Evolutionary conservation across 2,329 filamentous ascomycete species (phyloP), one percentile per base, ranked within the genome.

Genomic region (Emergomyces africanus): DNA sequence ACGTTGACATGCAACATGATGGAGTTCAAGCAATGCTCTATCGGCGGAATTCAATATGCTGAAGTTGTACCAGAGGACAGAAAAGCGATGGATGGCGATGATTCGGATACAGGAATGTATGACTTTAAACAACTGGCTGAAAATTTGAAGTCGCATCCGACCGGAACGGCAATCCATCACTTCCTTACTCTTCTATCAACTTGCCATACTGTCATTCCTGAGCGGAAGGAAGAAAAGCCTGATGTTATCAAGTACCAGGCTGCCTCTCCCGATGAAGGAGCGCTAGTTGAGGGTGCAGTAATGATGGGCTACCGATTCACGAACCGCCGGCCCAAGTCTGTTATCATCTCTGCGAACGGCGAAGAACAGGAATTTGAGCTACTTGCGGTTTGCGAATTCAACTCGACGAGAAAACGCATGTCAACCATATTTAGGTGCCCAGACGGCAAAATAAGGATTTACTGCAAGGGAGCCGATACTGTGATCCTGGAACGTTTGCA

Each of bases 1-100:
- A 97, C 92, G 3, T 78, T 97, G 68, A 97, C 92, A n/a, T 95
- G 91, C 75, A 97, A 97, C 70, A 86, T 90, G 81, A 97, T 99
- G 94, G 92, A 97, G 72, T 99, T 97, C 73, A 90, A 90, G 70
- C 90, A 97, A 73, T 95, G 89, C 68, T 88, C 88, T 0, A 97
- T 99, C 69, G 89, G 84, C 30, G 94, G 94, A 30, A 86, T 97
- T 57, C 92, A 96, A 74, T 99, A 99, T 69, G 88, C 89, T 14
- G 90, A 94, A 58, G 89, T 92, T 49, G 85, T 97, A 1, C 87
- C 94, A 0, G 94, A 99, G 72, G 94, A 99, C 70, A 84, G 90
- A 60, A 83, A 89, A 66, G 87, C 90, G 0, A 87, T 85, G 1
- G 78, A 85, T n/a, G 82, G 89, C 64, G 90, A 95, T 67, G 88